phyloP scores from a whole-genome alignment of 2,329 filamentous ascomycete genomes.

The Alternaria triticina region DNA sequence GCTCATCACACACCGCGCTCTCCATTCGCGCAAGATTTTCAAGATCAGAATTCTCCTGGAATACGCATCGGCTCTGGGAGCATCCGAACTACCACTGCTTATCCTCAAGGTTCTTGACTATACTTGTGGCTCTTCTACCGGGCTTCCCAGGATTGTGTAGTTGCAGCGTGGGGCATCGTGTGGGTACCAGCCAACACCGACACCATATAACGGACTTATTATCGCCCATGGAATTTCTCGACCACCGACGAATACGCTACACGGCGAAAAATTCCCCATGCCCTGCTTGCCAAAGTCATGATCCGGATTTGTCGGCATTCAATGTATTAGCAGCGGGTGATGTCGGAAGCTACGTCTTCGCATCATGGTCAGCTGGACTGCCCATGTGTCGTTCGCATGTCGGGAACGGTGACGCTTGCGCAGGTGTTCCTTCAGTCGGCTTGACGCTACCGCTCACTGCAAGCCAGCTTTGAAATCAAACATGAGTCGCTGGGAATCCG shows the following conservation, averaged over 20 bases:
- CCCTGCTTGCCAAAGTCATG: slow-evolving; percentile 5
- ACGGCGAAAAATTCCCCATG: slow-evolving; percentile 1
- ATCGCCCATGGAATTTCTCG: background rate
- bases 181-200: background rate
- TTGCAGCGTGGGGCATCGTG: background rate
- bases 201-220: slow-evolving; percentile 1
- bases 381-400: slow-evolving; percentile 12
- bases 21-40: background rate
- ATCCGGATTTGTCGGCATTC: slow-evolving; percentile 4
- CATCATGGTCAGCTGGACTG: background rate
- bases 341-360: background rate
- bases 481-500: background rate
- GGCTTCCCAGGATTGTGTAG: slow-evolving; percentile 3
- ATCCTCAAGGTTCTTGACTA: background rate
- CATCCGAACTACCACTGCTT: background rate
- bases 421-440: background rate
- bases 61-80: background rate
- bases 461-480: background rate
- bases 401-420: slow-evolving; percentile 10
- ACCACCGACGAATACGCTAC: background rate
- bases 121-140: background rate
- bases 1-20: background rate
- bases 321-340: background rate
- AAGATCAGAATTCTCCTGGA: background rate
- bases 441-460: background rate